Percentiles rank a stretch among this genome's conserved stretches.
Conservation (phyloP, 768 basidiomycete genomes). For the Boletus rubroflammeus region DNA sequence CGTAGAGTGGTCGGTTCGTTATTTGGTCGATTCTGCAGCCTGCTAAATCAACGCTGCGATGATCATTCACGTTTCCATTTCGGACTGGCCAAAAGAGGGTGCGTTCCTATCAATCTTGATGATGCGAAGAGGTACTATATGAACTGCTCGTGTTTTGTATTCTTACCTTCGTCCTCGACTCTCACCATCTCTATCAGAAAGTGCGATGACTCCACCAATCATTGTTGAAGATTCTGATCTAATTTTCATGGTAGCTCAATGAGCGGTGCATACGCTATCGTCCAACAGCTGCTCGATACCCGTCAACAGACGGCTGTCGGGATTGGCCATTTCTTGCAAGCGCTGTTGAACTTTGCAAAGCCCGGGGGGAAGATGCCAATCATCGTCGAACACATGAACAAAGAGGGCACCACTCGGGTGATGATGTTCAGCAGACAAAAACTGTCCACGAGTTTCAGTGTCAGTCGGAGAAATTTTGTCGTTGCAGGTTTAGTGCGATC, state of each 20-base stretch:
- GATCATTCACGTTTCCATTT: constrained; percentile 40
- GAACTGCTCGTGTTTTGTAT: neutral
- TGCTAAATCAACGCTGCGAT: neutral
- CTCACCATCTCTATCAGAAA: neutral
- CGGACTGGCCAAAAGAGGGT: constrained; percentile 44
- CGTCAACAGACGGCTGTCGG: constrained; percentile 10
- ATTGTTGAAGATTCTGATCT: neutral
- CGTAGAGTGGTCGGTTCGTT: neutral
- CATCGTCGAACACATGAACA: constrained; percentile 3
- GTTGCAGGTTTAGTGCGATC: neutral
- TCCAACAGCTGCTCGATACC: constrained; percentile 2
- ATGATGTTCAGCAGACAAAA: constrained; percentile 13
- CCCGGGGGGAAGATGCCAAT: neutral
- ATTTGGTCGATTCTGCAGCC: neutral
- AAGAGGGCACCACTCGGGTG: neutral
- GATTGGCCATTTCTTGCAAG: constrained; percentile 48
- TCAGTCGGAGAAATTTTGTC: neutral
- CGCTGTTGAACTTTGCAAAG: constrained; percentile 37
- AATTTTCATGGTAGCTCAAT: neutral
- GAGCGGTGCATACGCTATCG: constrained; percentile 7
- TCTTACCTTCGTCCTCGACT: constrained; percentile 11
- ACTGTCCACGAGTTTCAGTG: neutral
- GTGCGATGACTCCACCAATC: neutral
- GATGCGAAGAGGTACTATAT: neutral
- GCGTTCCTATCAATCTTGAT: neutral